A percentile compares a stretch with the other conserved stretches of the same genome.
These are phyloP conservation scores for Pseudogymnoascus sp. DNA, from an alignment of 2,329 filamentous ascomycete genomes.

Conservation along the genomic window DNA sequence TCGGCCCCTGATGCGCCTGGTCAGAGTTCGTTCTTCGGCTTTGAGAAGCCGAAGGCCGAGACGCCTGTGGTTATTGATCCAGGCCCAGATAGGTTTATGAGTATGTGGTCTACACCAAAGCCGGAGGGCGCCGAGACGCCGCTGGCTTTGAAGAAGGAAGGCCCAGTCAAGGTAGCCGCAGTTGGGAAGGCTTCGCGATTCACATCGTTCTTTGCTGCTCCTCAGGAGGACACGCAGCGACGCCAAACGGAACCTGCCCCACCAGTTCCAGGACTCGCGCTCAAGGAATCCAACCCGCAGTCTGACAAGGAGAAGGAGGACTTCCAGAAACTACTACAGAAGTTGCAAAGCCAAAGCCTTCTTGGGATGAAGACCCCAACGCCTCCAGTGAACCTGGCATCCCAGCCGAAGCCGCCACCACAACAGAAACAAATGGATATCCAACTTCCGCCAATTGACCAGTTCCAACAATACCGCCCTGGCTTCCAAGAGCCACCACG, in stretches of 20 bases:
- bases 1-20: slow-evolving; percentile 29
- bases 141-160: slow-evolving; percentile 39
- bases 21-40: slow-evolving; percentile 34
- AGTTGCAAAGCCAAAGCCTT: slow-evolving; percentile 56
- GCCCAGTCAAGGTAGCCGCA: slow-evolving; percentile 48
- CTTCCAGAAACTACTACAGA: slow-evolving; percentile 74
- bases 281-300: slow-evolving; percentile 24
- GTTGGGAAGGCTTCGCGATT: slow-evolving; percentile 71
- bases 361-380: slow-evolving; percentile 36
- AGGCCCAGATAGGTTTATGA: slow-evolving; percentile 74
- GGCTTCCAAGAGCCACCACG: slow-evolving; percentile 28
- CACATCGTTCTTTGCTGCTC: slow-evolving; percentile 67
- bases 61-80: slow-evolving; percentile 53
- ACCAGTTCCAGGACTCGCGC: slow-evolving; percentile 32
- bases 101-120: slow-evolving; percentile 44
- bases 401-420: slow-evolving; percentile 25
- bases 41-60: slow-evolving; percentile 49
- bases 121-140: slow-evolving; percentile 29
- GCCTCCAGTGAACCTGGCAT: slow-evolving; percentile 36
- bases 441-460: slow-evolving; percentile 37
- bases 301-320: slow-evolving; percentile 69
- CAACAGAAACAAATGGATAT: slow-evolving; percentile 41
- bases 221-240: slow-evolving; percentile 47
- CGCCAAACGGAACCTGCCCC: slow-evolving; percentile 45
- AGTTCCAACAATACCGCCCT: slow-evolving; percentile 35